These are phyloP conservation scores for Condylostoma magnum DNA, from an alignment of 169 alveolate genomes.

Conservation along the genomic window DNA sequence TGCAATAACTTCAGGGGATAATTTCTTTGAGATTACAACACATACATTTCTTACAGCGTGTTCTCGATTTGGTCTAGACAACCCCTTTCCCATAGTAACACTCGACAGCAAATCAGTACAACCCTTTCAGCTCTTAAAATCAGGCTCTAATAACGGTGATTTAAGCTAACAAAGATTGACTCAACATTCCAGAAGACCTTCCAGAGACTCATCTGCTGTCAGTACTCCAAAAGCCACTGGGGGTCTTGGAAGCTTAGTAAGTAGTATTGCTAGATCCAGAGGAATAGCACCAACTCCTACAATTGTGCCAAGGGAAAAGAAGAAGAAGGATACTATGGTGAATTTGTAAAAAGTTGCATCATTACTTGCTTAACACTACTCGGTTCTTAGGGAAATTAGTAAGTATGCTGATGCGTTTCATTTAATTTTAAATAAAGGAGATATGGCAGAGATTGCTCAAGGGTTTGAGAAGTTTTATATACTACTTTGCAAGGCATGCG, in stretches of 20 bases:
- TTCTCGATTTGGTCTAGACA: constrained; percentile 8
- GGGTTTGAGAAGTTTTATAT: not conserved
- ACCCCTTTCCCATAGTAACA: constrained; percentile 5
- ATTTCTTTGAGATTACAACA: not conserved
- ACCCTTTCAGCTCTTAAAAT: no score
- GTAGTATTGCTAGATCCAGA: no score
- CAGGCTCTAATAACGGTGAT: no score
- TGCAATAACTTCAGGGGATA: not conserved
- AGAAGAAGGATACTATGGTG: no score
- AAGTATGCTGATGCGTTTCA: constrained; percentile 4
- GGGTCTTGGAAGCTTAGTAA: no score
- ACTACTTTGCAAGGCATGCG: constrained; percentile 1
- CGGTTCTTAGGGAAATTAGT: constrained; percentile 15
- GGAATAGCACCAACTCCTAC: no score
- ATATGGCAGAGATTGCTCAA: not conserved
- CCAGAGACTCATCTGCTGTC: no score
- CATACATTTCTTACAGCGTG: not conserved
- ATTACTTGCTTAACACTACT: constrained; percentile 24
- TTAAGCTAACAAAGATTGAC: no score
- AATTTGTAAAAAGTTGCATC: constrained; percentile 22
- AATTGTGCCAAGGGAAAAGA: no score
- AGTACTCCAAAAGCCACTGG: no score
- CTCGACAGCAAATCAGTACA: not conserved
- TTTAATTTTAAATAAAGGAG: not conserved
- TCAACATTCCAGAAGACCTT: no score